Evolutionary conservation across 2,329 filamentous ascomycete species (phyloP).

Genomic region (Penicillium sp.): DNA sequence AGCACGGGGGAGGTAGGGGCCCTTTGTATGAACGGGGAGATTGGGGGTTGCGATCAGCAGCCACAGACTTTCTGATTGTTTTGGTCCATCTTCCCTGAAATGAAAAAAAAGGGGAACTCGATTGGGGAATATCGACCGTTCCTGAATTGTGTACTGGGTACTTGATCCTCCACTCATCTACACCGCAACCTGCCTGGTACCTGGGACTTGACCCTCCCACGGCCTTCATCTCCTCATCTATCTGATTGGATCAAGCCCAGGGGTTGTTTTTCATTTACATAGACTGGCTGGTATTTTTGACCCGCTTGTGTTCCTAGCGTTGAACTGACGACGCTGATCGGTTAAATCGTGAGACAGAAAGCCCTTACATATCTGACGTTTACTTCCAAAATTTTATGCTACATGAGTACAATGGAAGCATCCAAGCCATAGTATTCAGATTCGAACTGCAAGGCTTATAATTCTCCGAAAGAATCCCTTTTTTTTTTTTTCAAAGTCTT

Average conservation of each 20-base stretch:
- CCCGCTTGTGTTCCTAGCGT: conserved; percentile 6
- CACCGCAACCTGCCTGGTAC: conserved; percentile 12
- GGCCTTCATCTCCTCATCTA: conserved; percentile 8
- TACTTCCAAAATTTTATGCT: not conserved
- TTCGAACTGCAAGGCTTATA: not conserved
- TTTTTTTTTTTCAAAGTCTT: not conserved
- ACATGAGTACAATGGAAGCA: too few relatives aligned
- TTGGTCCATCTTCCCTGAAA: conserved; percentile 12
- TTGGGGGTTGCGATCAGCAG: conserved; percentile 34
- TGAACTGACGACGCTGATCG: conserved; percentile 3
- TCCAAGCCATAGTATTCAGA: not conserved
- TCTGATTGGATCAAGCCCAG: conserved; percentile 15
- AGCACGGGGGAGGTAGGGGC: conserved; percentile 26
- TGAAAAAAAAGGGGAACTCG: conserved; percentile 11
- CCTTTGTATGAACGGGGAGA: conserved; percentile 44
- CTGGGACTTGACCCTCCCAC: conserved; percentile 10
- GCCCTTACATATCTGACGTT: not conserved
- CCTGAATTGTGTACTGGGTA: conserved; percentile 7
- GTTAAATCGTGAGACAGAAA: not conserved
- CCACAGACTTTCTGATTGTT: not conserved
- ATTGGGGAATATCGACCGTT: not conserved
- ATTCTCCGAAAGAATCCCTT: too few relatives aligned
- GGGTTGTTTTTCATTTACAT: not conserved
- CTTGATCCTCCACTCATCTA: conserved; percentile 1
- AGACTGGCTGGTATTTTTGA: conserved; percentile 4